phyloP scores from a whole-genome alignment of 1,284 basidiomycete species.

The Pseudozyma hubeiensis region DNA sequence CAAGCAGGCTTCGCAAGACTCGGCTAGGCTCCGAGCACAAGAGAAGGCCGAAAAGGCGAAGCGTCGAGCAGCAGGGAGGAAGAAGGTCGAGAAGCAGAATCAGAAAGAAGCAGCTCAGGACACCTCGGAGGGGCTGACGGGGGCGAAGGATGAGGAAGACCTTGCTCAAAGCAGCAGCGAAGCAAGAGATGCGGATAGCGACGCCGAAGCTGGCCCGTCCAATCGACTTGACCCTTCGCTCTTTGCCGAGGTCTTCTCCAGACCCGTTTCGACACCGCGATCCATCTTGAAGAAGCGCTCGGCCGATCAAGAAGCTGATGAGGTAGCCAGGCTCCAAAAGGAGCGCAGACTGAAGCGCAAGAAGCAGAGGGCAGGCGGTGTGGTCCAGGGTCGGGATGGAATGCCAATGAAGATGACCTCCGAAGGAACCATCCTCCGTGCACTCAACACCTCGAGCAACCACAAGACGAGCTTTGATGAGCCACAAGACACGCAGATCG shows the following conservation, averaged over 20 bases:
- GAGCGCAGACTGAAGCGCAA: conserved; percentile 25
- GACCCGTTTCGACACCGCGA: conserved; percentile 31
- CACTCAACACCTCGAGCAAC: conserved; percentile 20
- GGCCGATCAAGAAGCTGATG: conserved; percentile 35
- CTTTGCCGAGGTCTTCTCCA: conserved; percentile 55
- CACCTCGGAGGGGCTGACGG: not conserved
- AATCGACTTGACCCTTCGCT: conserved; percentile 58
- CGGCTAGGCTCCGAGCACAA: conserved; percentile 28
- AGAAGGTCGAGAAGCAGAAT: conserved; percentile 28
- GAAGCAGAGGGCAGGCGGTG: conserved; percentile 37
- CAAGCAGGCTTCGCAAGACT: conserved; percentile 28
- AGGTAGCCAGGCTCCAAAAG: conserved; percentile 21
- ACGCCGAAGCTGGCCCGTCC: conserved; percentile 12
- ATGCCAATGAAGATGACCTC: conserved; percentile 49
- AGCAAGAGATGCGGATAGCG: not conserved
- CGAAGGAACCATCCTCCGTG: conserved; percentile 54
- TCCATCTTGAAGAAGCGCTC: conserved; percentile 49
- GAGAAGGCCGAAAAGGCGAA: conserved; percentile 38
- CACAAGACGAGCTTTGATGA: conserved; percentile 50
- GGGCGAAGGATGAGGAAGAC: not conserved
- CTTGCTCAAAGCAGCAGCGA: not conserved
- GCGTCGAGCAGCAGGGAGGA: conserved; percentile 37
- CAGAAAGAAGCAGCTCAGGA: conserved; percentile 15
- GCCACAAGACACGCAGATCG: conserved; percentile 22
- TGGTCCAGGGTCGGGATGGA: conserved; percentile 56